Conservation (phyloP, 305 asterid species). For the Fraxinus latifolia region DNA sequence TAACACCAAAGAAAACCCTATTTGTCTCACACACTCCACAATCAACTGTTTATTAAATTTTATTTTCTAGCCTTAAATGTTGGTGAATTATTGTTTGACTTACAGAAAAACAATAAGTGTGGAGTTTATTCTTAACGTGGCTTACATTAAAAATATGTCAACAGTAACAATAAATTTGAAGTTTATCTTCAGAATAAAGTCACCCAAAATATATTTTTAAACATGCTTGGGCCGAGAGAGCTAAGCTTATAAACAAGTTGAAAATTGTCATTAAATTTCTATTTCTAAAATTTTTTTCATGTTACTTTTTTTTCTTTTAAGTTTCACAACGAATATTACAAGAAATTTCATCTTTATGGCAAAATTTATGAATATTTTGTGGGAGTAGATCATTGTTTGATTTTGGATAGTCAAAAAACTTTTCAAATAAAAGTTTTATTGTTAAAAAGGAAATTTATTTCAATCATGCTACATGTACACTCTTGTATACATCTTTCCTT, state of each 20-base stretch:
- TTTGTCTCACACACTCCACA: background rate
- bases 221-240: background rate
- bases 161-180: background rate
- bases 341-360: background rate
- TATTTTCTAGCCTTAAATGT: background rate
- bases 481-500: too few relatives aligned
- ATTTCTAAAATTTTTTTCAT: background rate
- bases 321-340: background rate
- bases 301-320: too few relatives aligned
- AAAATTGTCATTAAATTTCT: too few relatives aligned
- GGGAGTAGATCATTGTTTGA: background rate
- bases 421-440: background rate
- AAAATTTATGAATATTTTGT: background rate
- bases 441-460: too few relatives aligned
- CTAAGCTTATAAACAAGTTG: background rate
- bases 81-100: background rate
- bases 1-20: background rate
- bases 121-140: background rate
- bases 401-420: background rate
- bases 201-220: too few relatives aligned
- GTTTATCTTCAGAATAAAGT: background rate
- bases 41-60: background rate
- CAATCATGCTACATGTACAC: too few relatives aligned
- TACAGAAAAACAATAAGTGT: background rate
- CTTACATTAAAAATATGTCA: background rate